Conservation (phyloP, 139 green algal species). For the Yamagishiella unicocca region DNA sequence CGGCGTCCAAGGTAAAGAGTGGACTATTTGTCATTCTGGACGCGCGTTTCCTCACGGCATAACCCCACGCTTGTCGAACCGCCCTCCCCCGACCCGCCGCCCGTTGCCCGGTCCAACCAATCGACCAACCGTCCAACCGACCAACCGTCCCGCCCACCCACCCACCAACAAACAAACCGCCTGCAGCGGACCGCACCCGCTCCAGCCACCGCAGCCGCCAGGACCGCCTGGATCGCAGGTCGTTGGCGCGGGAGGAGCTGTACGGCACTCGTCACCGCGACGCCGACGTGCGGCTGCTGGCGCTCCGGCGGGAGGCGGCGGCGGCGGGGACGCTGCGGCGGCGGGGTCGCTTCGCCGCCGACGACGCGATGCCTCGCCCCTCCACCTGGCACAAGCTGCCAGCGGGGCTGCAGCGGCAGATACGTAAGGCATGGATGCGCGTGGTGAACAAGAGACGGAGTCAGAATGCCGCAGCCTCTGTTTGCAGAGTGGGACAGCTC, state of each 20-base stretch:
- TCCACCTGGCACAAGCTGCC: conserved; percentile 36
- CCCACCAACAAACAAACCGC: neutral
- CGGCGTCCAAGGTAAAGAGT: too few species aligned
- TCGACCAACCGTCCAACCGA: too few species aligned
- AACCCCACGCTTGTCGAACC: too few species aligned
- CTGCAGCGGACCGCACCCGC: neutral
- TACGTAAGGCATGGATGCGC: too few species aligned
- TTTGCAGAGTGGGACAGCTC: too few species aligned
- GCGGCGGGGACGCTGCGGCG: conserved; percentile 24
- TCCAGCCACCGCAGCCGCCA: conserved; percentile 31
- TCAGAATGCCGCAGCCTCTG: too few species aligned
- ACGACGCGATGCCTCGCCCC: conserved; percentile 24
- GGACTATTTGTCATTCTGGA: too few species aligned
- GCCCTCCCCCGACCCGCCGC: too few species aligned
- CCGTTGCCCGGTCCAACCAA: too few species aligned
- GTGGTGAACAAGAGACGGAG: too few species aligned
- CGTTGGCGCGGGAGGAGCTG: neutral
- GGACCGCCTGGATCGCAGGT: neutral
- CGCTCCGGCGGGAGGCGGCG: conserved; percentile 15
- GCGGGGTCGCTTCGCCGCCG: conserved; percentile 14
- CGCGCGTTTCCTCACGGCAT: too few species aligned
- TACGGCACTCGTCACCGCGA: conserved; percentile 31
- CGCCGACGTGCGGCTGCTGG: conserved; percentile 38
- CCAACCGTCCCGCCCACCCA: neutral
- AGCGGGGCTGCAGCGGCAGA: neutral